Evolutionary conservation across 2,329 filamentous ascomycete genomes (phyloP).

Genomic region (Apiospora sp.): DNA sequence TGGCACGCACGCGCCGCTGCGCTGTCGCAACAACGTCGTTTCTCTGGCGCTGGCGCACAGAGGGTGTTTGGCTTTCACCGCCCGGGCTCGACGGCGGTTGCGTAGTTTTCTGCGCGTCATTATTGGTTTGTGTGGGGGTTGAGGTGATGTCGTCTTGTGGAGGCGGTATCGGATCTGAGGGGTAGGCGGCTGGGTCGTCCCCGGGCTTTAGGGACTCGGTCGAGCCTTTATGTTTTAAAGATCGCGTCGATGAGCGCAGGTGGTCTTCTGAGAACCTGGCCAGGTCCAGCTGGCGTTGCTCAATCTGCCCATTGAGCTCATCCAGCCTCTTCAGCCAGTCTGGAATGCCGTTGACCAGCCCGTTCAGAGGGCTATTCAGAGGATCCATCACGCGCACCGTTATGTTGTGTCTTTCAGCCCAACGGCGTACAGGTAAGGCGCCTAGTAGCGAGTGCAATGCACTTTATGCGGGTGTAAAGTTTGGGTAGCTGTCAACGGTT

Average conservation of each 20-base stretch:
- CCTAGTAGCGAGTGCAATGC: neutral
- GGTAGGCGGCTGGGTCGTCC: conserved; percentile 44
- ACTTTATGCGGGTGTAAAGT: neutral
- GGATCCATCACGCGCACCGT: conserved; percentile 11
- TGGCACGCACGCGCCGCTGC: conserved; percentile 55
- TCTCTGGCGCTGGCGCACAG: conserved; percentile 49
- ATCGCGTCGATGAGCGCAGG: conserved; percentile 43
- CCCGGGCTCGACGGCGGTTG: conserved; percentile 42
- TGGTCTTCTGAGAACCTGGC: conserved; percentile 53
- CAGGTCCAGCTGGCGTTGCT: conserved; percentile 67
- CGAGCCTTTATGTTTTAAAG: conserved; percentile 60
- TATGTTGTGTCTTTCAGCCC: neutral
- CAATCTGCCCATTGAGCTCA: conserved; percentile 67
- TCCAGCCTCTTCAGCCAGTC: conserved; percentile 67
- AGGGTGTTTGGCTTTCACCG: conserved; percentile 46
- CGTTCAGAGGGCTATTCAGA: conserved; percentile 52
- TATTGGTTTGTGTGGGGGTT: conserved; percentile 31
- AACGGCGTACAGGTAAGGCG: conserved; percentile 1
- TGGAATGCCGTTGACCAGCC: conserved; percentile 63
- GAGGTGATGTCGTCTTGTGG: conserved; percentile 21
- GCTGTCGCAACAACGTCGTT: conserved; percentile 55
- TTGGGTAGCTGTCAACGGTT: neutral
- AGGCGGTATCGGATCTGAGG: conserved; percentile 29
- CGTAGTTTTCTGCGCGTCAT: conserved; percentile 23
- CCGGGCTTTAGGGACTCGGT: conserved; percentile 61